Percentiles rank a stretch among this genome's conserved stretches.
These are phyloP conservation scores for Amanita inopinata DNA, from an alignment of 768 basidiomycete genomes.

Conservation along the genomic window DNA sequence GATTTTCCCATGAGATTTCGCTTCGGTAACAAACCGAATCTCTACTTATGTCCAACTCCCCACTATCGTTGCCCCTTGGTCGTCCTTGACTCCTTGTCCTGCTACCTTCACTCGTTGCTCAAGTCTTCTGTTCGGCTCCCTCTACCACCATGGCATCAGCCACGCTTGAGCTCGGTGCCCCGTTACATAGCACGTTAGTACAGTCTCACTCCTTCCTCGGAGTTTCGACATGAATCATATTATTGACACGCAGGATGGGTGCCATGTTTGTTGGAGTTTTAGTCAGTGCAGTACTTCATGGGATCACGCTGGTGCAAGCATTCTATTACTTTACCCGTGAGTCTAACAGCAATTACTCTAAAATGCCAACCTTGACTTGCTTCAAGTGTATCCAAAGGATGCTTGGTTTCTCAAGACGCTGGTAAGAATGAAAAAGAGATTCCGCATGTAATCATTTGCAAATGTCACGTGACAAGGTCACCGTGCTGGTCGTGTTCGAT, in stretches of 20 bases:
- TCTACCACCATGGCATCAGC: conserved; percentile 11
- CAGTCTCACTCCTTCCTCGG: neutral
- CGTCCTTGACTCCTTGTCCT: conserved; percentile 4
- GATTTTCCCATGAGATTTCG: neutral
- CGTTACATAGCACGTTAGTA: conserved; percentile 26
- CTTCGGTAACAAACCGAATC: neutral
- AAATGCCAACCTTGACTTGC: neutral
- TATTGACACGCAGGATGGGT: conserved; percentile 25
- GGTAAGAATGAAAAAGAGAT: too few species aligned
- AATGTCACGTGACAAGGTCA: conserved; percentile 23
- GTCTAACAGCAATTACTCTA: conserved; percentile 1
- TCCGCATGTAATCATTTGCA: neutral
- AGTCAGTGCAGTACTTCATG: conserved; percentile 27
- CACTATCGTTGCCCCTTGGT: neutral
- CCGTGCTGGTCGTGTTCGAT: conserved; percentile 31
- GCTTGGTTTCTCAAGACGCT: conserved; percentile 30
- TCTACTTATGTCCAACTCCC: conserved; percentile 4
- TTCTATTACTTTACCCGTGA: conserved; percentile 35
- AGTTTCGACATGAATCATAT: conserved; percentile 6
- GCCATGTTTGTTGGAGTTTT: conserved; percentile 35
- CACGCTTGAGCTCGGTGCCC: conserved; percentile 18
- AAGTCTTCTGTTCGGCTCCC: conserved; percentile 6
- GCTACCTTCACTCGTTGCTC: conserved; percentile 4
- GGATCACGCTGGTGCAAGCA: conserved; percentile 36
- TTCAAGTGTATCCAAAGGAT: conserved; percentile 29